These are phyloP conservation scores for Blechomonas ayalai DNA, from an alignment of 208 protist species.

Conservation along the genomic window DNA sequence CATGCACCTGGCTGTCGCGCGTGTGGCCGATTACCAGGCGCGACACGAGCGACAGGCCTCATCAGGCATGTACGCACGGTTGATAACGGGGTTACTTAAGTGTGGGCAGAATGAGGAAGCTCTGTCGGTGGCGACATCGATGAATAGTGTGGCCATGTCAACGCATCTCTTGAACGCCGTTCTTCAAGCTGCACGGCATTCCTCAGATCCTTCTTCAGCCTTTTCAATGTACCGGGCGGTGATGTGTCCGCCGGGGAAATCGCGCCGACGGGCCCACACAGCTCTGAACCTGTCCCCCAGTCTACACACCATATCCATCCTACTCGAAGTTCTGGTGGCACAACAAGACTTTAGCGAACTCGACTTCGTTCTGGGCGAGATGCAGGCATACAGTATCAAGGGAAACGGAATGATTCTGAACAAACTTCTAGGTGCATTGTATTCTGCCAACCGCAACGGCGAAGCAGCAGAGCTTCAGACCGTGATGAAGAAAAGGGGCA, in stretches of 20 bases:
- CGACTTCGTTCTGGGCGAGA: constrained; percentile 53
- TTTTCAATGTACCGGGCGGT: constrained; percentile 63
- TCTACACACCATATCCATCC: constrained; percentile 60
- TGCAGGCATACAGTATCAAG: constrained; percentile 40
- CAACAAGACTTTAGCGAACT: constrained; percentile 23
- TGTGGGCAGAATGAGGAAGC: constrained; percentile 55
- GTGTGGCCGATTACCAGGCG: constrained; percentile 61
- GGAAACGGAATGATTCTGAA: constrained; percentile 49
- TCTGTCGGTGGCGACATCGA: constrained; percentile 40
- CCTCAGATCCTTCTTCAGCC: constrained; percentile 43
- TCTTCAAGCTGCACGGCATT: constrained; percentile 47
- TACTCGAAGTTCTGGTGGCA: constrained; percentile 38
- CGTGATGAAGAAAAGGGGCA: constrained; percentile 19
- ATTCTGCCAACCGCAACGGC: constrained; percentile 1
- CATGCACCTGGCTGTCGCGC: constrained; percentile 74
- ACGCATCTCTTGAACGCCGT: constrained; percentile 59
- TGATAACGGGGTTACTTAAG: constrained; percentile 55
- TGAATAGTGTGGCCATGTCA: constrained; percentile 51
- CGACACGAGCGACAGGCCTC: constrained; percentile 57
- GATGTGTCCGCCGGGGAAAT: constrained; percentile 8
- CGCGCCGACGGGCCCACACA: not conserved
- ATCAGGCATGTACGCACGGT: constrained; percentile 43
- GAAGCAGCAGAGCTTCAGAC: constrained; percentile 13
- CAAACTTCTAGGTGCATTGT: constrained; percentile 28
- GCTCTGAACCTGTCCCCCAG: constrained; percentile 21